Evolutionary conservation across 2,329 filamentous ascomycete genomes (phyloP).

Genomic region (Cytospora piceicola): DNA sequence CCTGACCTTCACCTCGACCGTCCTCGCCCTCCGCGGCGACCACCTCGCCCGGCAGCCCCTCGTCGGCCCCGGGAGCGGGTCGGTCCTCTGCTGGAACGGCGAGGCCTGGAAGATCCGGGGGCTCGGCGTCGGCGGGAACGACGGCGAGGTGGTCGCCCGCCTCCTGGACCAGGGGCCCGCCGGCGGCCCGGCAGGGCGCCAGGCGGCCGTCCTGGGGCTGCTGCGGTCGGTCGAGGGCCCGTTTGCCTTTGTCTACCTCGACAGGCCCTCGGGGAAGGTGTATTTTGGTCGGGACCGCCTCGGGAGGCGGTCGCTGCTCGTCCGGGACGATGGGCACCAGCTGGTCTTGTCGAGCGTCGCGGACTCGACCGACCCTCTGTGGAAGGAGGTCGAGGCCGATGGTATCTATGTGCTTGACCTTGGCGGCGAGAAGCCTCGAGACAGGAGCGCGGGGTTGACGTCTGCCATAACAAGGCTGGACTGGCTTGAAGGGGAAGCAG

Average conservation of each 20-base stretch:
- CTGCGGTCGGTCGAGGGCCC: constrained; percentile 74
- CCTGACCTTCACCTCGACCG: constrained; percentile 76
- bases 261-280: constrained; percentile 62
- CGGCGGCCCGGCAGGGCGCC: constrained; percentile 32
- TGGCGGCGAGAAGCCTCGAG: constrained; percentile 8
- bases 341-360: constrained; percentile 74
- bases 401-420: constrained; percentile 75
- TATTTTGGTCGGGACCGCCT: constrained; percentile 88
- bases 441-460: not conserved
- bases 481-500: constrained; percentile 42
- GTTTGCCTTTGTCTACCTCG: constrained; percentile 86
- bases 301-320: constrained; percentile 80
- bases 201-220: constrained; percentile 50
- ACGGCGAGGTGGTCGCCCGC: constrained; percentile 71
- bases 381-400: constrained; percentile 83
- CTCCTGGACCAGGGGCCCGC: constrained; percentile 56
- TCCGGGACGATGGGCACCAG: constrained; percentile 48
- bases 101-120: constrained; percentile 82
- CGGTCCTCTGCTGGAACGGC: constrained; percentile 93
- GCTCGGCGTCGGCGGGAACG: constrained; percentile 69
- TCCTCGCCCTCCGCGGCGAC: constrained; percentile 85
- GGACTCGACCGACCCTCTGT: constrained; percentile 56
- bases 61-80: constrained; percentile 56
- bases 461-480: constrained; percentile 34
- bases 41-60: constrained; percentile 75